Base-by-base conservation (phyloP, 768 basidiomycete species). In the Russula compacta region DNA sequence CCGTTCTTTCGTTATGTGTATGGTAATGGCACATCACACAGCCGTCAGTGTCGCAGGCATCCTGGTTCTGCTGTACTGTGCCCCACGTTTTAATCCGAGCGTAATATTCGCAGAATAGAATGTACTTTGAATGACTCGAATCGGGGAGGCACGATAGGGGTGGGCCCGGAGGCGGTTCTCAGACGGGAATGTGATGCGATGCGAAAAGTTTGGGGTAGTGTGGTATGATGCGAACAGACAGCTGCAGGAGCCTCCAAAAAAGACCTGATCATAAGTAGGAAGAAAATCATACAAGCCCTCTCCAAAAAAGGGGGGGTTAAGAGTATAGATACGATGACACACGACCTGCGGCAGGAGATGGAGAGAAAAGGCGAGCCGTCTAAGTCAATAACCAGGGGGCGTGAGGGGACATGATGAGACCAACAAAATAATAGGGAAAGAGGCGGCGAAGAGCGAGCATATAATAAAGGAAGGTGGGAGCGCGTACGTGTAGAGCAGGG, bases 261-360 rank as follows among this genome's bases (percentile, higher is more conserved):
- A 46, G 21, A 51, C 60, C 55, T 52, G 55, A 57, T 61, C 60
- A 57, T 61, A 56, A 61, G 21, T 44, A 59, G 44, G 44, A 46
- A 21, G 10, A 10, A 50, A 56, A 33, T 44, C 54, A 61, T 61
- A 61, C 60, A 61, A 55, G 42, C 42, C 54, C 54, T 32, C 50
- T 40, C 21, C 48, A 33, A 56, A 57, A 36, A 39, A 17, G 7
- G 7, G 44, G 10, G 11, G 42, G 60, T 55, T 33, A 56, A 42
- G 19, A 29, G 32, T 52, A 56, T 61, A 57, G 60, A 61, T 61
- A 61, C 55, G 32, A 56, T 44, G 53, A 40, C 47, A 40, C 52
- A 39, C 47, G 39, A 60, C 59, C 53, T 24, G 59, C 59, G 50
- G 46, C 53, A 5, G 24, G 17, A 24, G 15, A 14, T 1, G 42